These are phyloP conservation scores for Globisporangium lucens DNA, from an alignment of 352 stramenopile genomes.

Conservation along the genomic window DNA sequence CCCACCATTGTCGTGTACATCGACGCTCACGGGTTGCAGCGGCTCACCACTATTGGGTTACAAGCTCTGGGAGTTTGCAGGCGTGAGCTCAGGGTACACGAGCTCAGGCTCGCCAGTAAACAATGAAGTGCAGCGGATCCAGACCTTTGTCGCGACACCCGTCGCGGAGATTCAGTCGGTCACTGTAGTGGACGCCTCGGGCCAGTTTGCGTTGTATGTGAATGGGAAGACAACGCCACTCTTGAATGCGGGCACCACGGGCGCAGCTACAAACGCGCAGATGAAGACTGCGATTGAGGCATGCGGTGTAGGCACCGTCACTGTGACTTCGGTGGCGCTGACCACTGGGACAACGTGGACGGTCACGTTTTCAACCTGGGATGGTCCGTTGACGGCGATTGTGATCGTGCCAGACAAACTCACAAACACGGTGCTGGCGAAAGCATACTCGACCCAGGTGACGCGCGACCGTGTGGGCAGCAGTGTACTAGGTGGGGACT, in stretches of 20 bases:
- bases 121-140: conserved; percentile 90
- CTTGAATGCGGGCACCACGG: conserved; percentile 32
- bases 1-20: conserved; percentile 60
- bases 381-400: conserved; percentile 46
- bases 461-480: conserved; percentile 38
- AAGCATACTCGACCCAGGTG: conserved; percentile 50
- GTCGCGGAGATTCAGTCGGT: conserved; percentile 75
- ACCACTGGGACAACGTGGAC: conserved; percentile 60
- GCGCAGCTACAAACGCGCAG: conserved; percentile 28
- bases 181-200: conserved; percentile 51
- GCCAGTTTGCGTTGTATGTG: conserved; percentile 72
- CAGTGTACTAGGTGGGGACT: conserved; percentile 66
- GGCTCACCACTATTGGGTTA: conserved; percentile 87
- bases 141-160: conserved; percentile 60
- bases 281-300: conserved; percentile 54
- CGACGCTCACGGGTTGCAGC: conserved; percentile 71
- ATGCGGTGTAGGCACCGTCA: conserved; percentile 53
- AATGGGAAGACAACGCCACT: conserved; percentile 52
- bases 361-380: conserved; percentile 57
- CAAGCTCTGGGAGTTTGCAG: conserved; percentile 92
- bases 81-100: conserved; percentile 68
- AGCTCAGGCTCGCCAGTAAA: conserved; percentile 75
- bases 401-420: conserved; percentile 57
- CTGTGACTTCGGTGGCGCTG: conserved; percentile 32
- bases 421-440: conserved; percentile 43